Conservation (phyloP, 75 land plant species). For the Sequoia sempervirens region DNA sequence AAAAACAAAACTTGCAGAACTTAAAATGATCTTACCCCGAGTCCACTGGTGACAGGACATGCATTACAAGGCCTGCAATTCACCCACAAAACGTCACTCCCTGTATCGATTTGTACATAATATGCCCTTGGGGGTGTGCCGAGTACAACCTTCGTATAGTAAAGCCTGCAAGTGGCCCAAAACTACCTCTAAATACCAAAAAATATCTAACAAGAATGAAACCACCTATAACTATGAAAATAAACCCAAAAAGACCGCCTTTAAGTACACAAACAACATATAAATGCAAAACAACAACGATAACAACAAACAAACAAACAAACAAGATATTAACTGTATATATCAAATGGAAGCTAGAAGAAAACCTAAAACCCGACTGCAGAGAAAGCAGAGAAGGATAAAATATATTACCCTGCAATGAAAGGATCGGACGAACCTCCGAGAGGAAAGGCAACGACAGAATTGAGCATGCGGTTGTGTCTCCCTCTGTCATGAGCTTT, state of each 20-base stretch:
- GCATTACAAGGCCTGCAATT: constrained; percentile 72
- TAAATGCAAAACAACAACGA: background rate
- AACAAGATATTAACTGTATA: background rate
- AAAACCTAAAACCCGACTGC: background rate
- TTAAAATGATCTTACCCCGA: constrained; percentile 40
- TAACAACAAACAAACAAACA: background rate
- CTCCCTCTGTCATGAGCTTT: constrained; percentile 32
- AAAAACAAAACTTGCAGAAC: background rate
- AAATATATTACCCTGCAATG: constrained; percentile 20
- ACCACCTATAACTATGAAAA: background rate
- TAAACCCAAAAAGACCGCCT: background rate
- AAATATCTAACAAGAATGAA: background rate
- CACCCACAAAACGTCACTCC: constrained; percentile 87
- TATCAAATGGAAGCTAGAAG: background rate
- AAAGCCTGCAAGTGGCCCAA: constrained; percentile 33
- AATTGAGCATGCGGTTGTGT: constrained; percentile 29
- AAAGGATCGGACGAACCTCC: constrained; percentile 31
- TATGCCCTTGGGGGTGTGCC: constrained; percentile 72
- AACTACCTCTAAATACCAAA: background rate
- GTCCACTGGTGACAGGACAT: constrained; percentile 61
- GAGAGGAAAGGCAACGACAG: constrained; percentile 39
- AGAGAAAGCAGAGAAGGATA: background rate
- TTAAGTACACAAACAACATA: background rate
- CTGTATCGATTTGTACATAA: constrained; percentile 82
- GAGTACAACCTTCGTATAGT: constrained; percentile 59